Conservation (phyloP, 257 asterid genomes). For the Nicotiana noctiflora region DNA sequence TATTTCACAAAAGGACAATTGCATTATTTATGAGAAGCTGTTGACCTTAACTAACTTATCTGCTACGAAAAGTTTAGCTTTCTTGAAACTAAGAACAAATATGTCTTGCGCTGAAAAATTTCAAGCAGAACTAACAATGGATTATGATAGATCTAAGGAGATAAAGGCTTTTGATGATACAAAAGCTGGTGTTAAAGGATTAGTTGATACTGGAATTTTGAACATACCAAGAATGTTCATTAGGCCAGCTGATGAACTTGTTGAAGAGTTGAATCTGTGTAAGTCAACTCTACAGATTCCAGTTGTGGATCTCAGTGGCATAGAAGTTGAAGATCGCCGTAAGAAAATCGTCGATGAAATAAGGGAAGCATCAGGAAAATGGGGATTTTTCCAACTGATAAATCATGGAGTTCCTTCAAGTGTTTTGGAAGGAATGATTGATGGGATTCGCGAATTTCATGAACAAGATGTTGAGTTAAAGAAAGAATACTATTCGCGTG, state of each 20-base stretch:
- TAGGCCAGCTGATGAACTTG: conserved; percentile 34
- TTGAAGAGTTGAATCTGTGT: conserved; percentile 16
- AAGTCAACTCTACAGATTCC: conserved; percentile 30
- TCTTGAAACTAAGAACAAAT: neutral
- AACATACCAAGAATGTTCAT: conserved; percentile 26
- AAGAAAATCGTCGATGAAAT: conserved; percentile 22
- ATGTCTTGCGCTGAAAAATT: neutral
- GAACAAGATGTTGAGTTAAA: conserved; percentile 50
- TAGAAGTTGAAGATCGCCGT: conserved; percentile 9
- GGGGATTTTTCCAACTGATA: conserved; percentile 57
- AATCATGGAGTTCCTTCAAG: conserved; percentile 45
- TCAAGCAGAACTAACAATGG: neutral
- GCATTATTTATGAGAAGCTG: neutral
- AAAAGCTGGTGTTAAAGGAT: conserved; percentile 21
- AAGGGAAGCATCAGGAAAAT: conserved; percentile 39
- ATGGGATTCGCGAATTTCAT: conserved; percentile 44
- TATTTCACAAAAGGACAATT: too few species aligned
- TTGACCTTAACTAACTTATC: neutral
- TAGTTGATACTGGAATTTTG: conserved; percentile 21
- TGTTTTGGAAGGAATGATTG: conserved; percentile 43
- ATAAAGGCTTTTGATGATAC: conserved; percentile 19
- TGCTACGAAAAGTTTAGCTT: neutral
- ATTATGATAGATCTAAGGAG: conserved; percentile 11
- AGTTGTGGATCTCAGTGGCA: conserved; percentile 33
- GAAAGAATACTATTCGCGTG: conserved; percentile 30